These are phyloP conservation scores for Xylaria sp. DNA, from an alignment of 2,329 filamentous ascomycete species.

Conservation along the genomic window DNA sequence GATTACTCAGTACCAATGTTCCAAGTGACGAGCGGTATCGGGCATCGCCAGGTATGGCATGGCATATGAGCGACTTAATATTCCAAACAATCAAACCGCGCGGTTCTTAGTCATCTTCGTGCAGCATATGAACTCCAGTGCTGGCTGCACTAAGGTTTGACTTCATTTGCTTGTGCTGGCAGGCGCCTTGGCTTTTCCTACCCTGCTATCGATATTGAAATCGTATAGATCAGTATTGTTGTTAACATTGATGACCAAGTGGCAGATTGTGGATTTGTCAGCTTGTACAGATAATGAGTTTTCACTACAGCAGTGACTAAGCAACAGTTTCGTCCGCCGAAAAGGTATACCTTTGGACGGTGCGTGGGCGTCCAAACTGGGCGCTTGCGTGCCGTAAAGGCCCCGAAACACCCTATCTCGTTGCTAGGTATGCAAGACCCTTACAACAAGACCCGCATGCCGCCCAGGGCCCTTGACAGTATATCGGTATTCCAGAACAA, in stretches of 20 bases:
- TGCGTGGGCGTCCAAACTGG: not conserved
- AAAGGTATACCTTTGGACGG: no score
- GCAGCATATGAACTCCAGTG: not conserved
- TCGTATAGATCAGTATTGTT: not conserved
- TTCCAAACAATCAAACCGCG: not conserved
- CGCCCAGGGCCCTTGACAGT: not conserved
- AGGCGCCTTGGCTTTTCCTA: not conserved
- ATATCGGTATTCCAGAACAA: constrained; percentile 6
- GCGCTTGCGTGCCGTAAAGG: not conserved
- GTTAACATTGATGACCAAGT: not conserved
- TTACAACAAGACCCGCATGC: not conserved
- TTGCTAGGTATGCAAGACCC: not conserved
- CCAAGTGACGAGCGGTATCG: no score
- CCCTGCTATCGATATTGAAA: not conserved
- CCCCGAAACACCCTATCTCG: not conserved
- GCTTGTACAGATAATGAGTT: not conserved
- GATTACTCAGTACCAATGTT: not conserved
- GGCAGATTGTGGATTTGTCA: constrained; percentile 8
- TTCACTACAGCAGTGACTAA: not conserved
- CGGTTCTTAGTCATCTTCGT: constrained; percentile 20
- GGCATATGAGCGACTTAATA: not conserved
- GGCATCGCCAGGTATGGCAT: no score
- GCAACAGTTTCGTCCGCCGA: not conserved
- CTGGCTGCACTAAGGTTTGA: not conserved
- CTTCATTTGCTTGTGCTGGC: not conserved